Evolutionary conservation across 176 grass and related monocot species (phyloP), one percentile per base, ranked within the genome.

Genomic region (Zea mays): DNA sequence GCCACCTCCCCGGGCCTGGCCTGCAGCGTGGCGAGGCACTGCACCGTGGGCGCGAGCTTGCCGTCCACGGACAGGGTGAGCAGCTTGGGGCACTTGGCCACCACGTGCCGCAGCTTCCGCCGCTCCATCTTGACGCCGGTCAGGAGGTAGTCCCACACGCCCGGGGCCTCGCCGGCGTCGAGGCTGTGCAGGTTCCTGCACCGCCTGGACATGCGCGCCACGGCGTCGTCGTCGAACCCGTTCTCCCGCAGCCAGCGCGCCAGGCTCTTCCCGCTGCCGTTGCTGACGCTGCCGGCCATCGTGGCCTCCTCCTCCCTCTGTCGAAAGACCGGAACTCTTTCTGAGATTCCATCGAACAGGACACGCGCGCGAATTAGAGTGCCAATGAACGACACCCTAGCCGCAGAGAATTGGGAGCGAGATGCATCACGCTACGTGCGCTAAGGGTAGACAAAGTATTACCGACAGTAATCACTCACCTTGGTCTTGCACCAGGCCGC

Each of bases 21-120:
- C 72, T 81, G 77, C 49, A 93, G 72, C 19, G 92, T 93, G 58
- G 68, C 65, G 69, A 99, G 90, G 81, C 96, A 99, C 62, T 95
- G 92, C 52, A 98, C 96, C 1, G 91, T 99, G 13, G 92, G 96
- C 10, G 90, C 35, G n/a, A 99, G 87, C 81, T 88, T 95, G 16
- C 81, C 85, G 49, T 84, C 81, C 20, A 96, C 83, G 44, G 88
- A 75, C 62, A 99, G 13, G 59, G 90, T 86, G 10, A 99, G 96
- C 71, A 99, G 65, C 82, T 95, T 99, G 81, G 96, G 96, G 67
- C 92, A 96, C 83, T 93, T 99, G 83, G 79, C 79, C 6, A 99
- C 84, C 47, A 96, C 85, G 82, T 85, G 47, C 17, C 85, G 92
- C 44, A 99, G 88, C 83, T 90, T 99, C 75, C 92, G 89, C 39